Conservation (phyloP, 2,329 filamentous ascomycete genomes). For the Dendryphion nanum region DNA sequence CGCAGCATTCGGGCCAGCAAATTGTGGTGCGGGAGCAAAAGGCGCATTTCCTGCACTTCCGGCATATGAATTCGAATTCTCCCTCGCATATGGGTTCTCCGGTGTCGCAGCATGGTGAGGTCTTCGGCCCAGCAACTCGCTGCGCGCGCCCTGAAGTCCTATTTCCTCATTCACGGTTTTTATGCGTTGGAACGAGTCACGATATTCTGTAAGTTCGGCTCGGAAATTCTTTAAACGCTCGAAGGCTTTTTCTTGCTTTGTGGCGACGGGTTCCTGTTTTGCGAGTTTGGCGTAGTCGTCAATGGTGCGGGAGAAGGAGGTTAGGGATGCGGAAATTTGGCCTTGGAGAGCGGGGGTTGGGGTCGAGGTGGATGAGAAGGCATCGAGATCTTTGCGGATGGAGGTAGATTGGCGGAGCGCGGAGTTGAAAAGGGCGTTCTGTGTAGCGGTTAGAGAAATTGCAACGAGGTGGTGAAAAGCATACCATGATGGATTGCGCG, state of each 20-base stretch:
- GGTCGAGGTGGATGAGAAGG: slow-evolving; percentile 60
- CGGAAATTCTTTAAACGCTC: slow-evolving; percentile 86
- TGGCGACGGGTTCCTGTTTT: slow-evolving; percentile 82
- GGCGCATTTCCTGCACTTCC: slow-evolving; percentile 26
- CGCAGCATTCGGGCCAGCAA: slow-evolving; percentile 29
- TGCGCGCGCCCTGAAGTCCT: slow-evolving; percentile 58
- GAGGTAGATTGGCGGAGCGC: slow-evolving; percentile 81
- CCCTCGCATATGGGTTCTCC: slow-evolving; percentile 83
- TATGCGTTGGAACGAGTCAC: slow-evolving; percentile 72
- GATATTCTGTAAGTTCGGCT: slow-evolving; percentile 75
- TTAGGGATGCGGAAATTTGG: slow-evolving; percentile 53
- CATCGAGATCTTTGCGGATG: slow-evolving; percentile 72
- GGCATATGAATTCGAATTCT: slow-evolving; percentile 15
- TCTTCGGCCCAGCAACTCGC: slow-evolving; percentile 80
- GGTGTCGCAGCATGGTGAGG: slow-evolving; percentile 77
- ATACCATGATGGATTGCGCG: slow-evolving; percentile 1
- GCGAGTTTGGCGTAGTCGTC: slow-evolving; percentile 88
- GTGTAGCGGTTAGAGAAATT: neutral
- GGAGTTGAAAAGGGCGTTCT: slow-evolving; percentile 85
- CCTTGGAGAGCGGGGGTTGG: slow-evolving; percentile 63
- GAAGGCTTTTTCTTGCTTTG: slow-evolving; percentile 87
- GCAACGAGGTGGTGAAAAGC: neutral
- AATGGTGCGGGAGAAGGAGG: slow-evolving; percentile 82
- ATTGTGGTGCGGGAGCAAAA: slow-evolving; percentile 29
- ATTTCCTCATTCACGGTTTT: slow-evolving; percentile 76